These are phyloP conservation scores for Boletus subcaerulescens DNA, from an alignment of 768 basidiomycete species.

Conservation along the genomic window DNA sequence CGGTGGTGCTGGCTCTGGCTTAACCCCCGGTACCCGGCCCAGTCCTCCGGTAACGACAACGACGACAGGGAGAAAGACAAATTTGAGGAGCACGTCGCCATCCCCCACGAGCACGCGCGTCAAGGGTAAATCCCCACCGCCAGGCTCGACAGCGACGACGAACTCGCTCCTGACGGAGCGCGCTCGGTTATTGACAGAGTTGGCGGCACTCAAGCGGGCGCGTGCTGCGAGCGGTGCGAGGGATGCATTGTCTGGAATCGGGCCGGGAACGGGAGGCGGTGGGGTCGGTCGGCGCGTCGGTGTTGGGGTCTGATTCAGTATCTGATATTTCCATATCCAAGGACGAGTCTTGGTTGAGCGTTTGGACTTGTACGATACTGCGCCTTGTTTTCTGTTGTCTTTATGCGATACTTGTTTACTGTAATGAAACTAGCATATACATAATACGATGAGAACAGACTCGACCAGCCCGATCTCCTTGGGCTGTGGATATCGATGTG, in stretches of 20 bases:
- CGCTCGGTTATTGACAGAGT: constrained; percentile 50
- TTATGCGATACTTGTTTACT: not conserved
- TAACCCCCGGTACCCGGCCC: no score
- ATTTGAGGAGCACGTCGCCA: not conserved
- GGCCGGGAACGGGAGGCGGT: not conserved
- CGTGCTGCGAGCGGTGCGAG: constrained; percentile 10
- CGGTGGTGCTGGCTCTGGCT: no score
- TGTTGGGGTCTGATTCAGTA: constrained; percentile 6
- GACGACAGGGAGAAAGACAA: not conserved
- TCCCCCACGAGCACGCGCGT: not conserved
- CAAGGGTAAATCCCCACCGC: not conserved
- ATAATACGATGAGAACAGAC: no score
- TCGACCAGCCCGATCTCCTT: no score
- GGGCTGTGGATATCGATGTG: no score
- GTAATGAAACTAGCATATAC: no score
- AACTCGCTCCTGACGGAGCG: constrained; percentile 56
- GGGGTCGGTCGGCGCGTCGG: constrained; percentile 2
- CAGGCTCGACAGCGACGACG: constrained; percentile 40
- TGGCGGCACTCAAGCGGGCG: constrained; percentile 43
- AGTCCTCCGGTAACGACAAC: no score
- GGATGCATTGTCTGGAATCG: not conserved
- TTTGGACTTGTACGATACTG: no score
- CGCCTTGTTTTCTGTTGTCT: not conserved
- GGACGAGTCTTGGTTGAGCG: no score
- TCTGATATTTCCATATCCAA: no score